Base-by-base conservation (phyloP, 495 filamentous ascomycete species). In the Lasiosphaeris hirsuta region DNA sequence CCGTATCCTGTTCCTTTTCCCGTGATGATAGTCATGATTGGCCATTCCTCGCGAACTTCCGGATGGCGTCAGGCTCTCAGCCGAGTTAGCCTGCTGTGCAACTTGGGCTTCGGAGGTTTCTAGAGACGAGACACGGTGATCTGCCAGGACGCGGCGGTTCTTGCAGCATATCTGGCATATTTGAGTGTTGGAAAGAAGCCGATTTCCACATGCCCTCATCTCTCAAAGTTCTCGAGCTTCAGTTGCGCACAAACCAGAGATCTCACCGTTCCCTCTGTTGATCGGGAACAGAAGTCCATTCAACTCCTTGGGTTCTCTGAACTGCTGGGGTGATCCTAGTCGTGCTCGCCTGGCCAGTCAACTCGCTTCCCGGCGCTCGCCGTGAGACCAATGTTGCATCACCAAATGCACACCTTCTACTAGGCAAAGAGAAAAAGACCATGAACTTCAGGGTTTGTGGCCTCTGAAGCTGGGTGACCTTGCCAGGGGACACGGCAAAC, bases 11-110 rank as follows among this genome's bases (percentile, higher is more conserved):
- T 17, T 55, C 15, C 53, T 55, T 45, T 55, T 55, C 30, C 53
- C 53, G 53, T 55, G 23, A 46, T 46, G 53, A 47, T 45, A 55
- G 33, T 41, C 53, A 55, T 55, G 53, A 55, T 55, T 55, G 53
- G 53, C 42, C 53, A 42, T 15, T 42, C 42, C 43, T 55, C 53
- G 53, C 42, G 53, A 55, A 42, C 33, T 42, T 39, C 41, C 42
- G 53, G 53, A 55, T 54, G 39, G 51, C 51, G 39, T 54, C 39
- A 43, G 40, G 41, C 53, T 55, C 41, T 18, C 30, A 55, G 53
- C 53, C 53, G 53, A 55, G 34, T 46, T 33, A 19, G 46, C 14
- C 53, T 55, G 53, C 10, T 37, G 53, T 55, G 42, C 41, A 45
- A 55, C 53, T 55, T 30, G 42, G 46, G 14, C 53, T 18, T 55